Conservation (phyloP, 2,329 filamentous ascomycete species). For the Talaromyces sp. region DNA sequence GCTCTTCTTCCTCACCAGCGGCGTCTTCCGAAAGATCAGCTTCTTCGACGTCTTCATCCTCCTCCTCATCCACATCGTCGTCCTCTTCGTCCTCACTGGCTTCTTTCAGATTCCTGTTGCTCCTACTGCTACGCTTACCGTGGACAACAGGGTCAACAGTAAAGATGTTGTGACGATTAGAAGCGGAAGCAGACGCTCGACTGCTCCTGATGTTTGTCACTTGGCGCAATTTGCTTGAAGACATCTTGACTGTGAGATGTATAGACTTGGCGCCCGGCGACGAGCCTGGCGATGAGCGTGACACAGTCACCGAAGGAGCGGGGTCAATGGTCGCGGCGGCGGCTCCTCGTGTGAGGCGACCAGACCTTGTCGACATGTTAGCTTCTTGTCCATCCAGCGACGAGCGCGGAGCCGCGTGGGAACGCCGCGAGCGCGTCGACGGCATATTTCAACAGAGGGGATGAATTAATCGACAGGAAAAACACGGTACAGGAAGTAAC, state of each 20-base stretch:
- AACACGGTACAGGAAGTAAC: background rate
- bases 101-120: slow-evolving; percentile 44
- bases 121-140: slow-evolving; percentile 45
- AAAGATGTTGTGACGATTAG: slow-evolving; percentile 38
- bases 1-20: slow-evolving; percentile 33
- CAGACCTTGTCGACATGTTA: slow-evolving; percentile 37
- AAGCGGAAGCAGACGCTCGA: slow-evolving; percentile 9
- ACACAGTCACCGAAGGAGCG: slow-evolving; percentile 33
- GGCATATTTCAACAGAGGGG: slow-evolving; percentile 27
- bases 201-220: slow-evolving; percentile 35
- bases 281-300: slow-evolving; percentile 33
- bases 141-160: slow-evolving; percentile 45
- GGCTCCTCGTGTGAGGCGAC: slow-evolving; percentile 33
- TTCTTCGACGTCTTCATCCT: slow-evolving; percentile 42
- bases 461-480: slow-evolving; percentile 6
- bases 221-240: slow-evolving; percentile 49
- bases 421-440: slow-evolving; percentile 39
- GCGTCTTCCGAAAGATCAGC: slow-evolving; percentile 31
- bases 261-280: slow-evolving; percentile 41
- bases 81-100: slow-evolving; percentile 48
- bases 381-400: slow-evolving; percentile 28
- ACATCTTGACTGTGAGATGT: slow-evolving; percentile 49
- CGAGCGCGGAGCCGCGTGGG: slow-evolving; percentile 30
- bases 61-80: slow-evolving; percentile 36
- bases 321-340: slow-evolving; percentile 26